Conservation (phyloP, 139 green algal genomes). For the Edaphochlamys debaryana region DNA sequence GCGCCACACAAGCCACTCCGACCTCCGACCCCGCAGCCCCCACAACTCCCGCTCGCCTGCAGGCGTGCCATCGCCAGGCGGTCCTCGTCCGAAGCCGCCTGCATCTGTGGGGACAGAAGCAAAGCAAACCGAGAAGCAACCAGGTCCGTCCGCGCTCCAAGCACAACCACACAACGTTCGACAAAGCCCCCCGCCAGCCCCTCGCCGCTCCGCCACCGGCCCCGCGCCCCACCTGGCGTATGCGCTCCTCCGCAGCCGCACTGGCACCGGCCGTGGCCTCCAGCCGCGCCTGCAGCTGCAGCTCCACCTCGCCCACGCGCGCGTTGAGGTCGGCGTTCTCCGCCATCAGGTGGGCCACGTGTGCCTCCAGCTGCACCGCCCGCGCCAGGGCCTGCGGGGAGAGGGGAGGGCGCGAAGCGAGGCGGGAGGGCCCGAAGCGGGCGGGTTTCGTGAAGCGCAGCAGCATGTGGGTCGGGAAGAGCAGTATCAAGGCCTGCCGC, state of each 20-base stretch:
- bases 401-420: neutral
- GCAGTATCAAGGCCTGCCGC: neutral
- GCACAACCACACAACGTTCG: no score
- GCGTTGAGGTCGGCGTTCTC: slow-evolving; percentile 22
- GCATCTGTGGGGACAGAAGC: slow-evolving; percentile 1
- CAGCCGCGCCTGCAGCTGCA: neutral
- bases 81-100: slow-evolving; percentile 25
- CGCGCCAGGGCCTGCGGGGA: slow-evolving; percentile 33
- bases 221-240: no score
- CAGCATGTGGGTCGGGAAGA: neutral
- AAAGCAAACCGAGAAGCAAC: neutral
- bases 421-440: no score
- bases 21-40: no score
- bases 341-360: slow-evolving; percentile 19
- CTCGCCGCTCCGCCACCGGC: no score
- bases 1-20: no score
- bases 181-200: no score
- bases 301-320: slow-evolving; percentile 42
- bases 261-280: slow-evolving; percentile 12
- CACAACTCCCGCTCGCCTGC: neutral
- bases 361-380: slow-evolving; percentile 21
- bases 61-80: neutral
- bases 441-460: no score
- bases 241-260: no score
- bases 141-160: neutral